Conservation (phyloP, 2,329 filamentous ascomycete species). For the Diaporthe sp. region DNA sequence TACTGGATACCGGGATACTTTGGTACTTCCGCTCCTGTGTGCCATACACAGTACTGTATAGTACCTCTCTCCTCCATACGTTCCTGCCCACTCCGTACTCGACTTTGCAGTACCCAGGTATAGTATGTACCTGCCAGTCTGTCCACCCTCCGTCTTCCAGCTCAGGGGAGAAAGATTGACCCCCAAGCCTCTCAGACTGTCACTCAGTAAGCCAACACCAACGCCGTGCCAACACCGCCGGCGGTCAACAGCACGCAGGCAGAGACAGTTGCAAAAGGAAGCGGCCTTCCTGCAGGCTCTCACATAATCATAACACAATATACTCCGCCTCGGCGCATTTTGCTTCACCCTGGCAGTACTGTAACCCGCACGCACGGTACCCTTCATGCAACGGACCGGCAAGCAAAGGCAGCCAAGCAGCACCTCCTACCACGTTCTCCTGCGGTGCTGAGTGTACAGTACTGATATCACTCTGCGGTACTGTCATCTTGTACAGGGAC, state of each 20-base stretch:
- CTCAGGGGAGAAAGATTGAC: background rate
- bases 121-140: background rate
- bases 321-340: slow-evolving; percentile 30
- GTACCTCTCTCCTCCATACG: background rate
- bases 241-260: slow-evolving; percentile 27
- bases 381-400: slow-evolving; percentile 34
- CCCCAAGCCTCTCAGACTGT: background rate
- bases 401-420: slow-evolving; percentile 26
- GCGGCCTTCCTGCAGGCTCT: slow-evolving; percentile 11
- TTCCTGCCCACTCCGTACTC: background rate
- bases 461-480: slow-evolving; percentile 3
- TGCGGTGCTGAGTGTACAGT: background rate
- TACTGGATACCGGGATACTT: background rate
- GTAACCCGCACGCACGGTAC: slow-evolving; percentile 29
- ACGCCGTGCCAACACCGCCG: background rate
- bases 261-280: background rate
- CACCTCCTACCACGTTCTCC: slow-evolving; percentile 8
- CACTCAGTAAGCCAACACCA: slow-evolving; percentile 21
- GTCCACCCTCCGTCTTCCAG: background rate
- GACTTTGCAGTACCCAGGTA: background rate
- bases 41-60: background rate
- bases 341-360: slow-evolving; percentile 21
- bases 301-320: slow-evolving; percentile 24
- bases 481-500: slow-evolving; percentile 26
- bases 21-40: background rate